These are phyloP conservation scores for Tagetes erecta DNA, from an alignment of 129 eudicot genomes.

Conservation along the genomic window DNA sequence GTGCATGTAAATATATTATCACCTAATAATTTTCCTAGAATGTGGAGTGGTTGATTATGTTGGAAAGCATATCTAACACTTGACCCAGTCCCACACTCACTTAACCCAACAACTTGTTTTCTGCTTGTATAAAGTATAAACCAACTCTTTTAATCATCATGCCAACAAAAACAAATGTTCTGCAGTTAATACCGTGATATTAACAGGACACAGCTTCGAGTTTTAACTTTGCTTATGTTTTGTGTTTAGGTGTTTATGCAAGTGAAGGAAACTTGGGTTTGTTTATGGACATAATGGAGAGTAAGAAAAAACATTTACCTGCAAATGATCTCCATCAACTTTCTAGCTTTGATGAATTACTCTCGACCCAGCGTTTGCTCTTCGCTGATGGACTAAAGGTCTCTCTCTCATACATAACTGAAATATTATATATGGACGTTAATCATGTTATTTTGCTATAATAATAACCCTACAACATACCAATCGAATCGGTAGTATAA, in stretches of 20 bases:
- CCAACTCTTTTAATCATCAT: constrained; percentile 1
- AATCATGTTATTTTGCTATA: not conserved
- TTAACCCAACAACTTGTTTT: constrained; percentile 15
- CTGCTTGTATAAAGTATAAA: not conserved
- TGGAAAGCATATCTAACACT: constrained; percentile 14
- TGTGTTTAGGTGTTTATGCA: constrained; percentile 23
- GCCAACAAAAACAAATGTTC: not conserved
- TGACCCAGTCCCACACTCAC: constrained; percentile 19
- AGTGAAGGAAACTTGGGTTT: constrained; percentile 14
- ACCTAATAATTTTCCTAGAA: constrained; percentile 19
- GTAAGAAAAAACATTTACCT: constrained; percentile 16
- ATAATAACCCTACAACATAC: not conserved
- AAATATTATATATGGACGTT: not conserved
- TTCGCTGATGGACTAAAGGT: constrained; percentile 55
- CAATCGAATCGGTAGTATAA: not conserved
- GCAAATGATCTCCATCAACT: constrained; percentile 26
- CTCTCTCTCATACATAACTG: constrained; percentile 19
- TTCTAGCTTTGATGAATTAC: constrained; percentile 45
- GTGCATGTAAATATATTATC: not conserved
- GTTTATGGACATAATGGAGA: constrained; percentile 36
- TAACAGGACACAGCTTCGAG: not conserved
- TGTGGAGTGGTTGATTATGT: constrained; percentile 25
- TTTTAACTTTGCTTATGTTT: constrained; percentile 2
- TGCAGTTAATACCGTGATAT: not conserved
- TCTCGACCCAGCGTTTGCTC: constrained; percentile 39